A percentile compares a stretch with the other conserved stretches of the same genome.
These are phyloP conservation scores for Xylaria sp. DNA, from an alignment of 2,329 filamentous ascomycete species.

Conservation along the genomic window DNA sequence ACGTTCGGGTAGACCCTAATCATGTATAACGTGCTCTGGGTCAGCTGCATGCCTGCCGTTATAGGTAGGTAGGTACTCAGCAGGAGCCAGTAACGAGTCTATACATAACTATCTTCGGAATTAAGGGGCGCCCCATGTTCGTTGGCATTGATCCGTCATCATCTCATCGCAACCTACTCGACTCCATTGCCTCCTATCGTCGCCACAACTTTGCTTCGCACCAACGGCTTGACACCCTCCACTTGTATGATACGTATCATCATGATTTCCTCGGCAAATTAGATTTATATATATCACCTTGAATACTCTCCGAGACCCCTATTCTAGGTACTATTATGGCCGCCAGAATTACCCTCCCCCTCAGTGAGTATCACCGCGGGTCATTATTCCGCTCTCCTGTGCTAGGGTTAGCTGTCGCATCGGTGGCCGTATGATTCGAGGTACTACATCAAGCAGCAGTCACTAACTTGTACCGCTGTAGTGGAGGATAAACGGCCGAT, in stretches of 20 bases:
- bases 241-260: slow-evolving; percentile 15
- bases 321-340: slow-evolving; percentile 40
- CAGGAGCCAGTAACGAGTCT: too few species aligned
- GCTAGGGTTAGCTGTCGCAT: neutral
- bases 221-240: slow-evolving; percentile 2
- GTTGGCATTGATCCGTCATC: slow-evolving; percentile 2
- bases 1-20: slow-evolving; percentile 2
- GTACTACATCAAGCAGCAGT: neutral
- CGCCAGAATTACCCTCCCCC: slow-evolving; percentile 46
- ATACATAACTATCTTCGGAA: neutral
- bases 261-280: slow-evolving; percentile 8
- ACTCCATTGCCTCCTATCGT: neutral
- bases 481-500: slow-evolving; percentile 46
- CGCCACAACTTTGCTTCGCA: slow-evolving; percentile 15
- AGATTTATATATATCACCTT: slow-evolving; percentile 3
- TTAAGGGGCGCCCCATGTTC: slow-evolving; percentile 8
- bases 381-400: neutral
- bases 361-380: slow-evolving; percentile 31
- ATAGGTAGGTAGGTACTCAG: too few species aligned
- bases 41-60: slow-evolving; percentile 10
- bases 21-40: slow-evolving; percentile 6
- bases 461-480: slow-evolving; percentile 20
- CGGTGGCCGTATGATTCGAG: neutral
- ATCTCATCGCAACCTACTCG: slow-evolving; percentile 19
- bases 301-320: neutral